Evolutionary conservation across 768 basidiomycete species (phyloP).

Genomic region (Boletus edulis): DNA sequence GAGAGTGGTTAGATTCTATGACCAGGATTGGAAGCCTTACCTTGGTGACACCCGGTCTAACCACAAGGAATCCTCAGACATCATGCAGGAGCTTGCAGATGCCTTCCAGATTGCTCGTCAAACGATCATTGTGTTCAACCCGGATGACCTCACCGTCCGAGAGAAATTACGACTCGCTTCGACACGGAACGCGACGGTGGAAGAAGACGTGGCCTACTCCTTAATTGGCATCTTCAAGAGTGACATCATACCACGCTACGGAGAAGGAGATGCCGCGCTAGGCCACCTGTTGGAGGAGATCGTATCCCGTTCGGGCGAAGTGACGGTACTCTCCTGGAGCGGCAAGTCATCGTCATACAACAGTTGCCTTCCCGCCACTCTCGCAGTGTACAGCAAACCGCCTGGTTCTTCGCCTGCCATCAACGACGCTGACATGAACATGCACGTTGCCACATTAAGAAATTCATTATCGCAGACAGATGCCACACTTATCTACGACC

Average conservation of each 20-base stretch:
- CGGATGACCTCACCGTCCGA: background rate
- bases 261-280: conserved; percentile 4
- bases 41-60: conserved; percentile 1
- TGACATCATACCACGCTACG: conserved; percentile 2
- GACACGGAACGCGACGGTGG: too few relatives aligned
- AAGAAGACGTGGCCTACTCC: too few relatives aligned
- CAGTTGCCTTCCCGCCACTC: conserved; percentile 3
- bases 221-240: background rate
- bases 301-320: too few relatives aligned
- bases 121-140: conserved; percentile 4
- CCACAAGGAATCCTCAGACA: conserved; percentile 11
- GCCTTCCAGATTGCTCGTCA: conserved; percentile 2
- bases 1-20: conserved; percentile 9
- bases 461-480: background rate
- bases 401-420: background rate
- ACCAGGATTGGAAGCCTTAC: conserved; percentile 8
- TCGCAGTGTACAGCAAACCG: background rate
- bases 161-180: background rate
- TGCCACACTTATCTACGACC: background rate
- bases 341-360: too few relatives aligned
- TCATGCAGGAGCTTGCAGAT: conserved; percentile 6
- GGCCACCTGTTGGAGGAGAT: conserved; percentile 1
- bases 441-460: too few relatives aligned
- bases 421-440: background rate
- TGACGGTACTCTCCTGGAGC: background rate